Base-by-base conservation (phyloP, 192 early-diverging fungal genomes). In the Tieghemiomyces parasiticus region DNA sequence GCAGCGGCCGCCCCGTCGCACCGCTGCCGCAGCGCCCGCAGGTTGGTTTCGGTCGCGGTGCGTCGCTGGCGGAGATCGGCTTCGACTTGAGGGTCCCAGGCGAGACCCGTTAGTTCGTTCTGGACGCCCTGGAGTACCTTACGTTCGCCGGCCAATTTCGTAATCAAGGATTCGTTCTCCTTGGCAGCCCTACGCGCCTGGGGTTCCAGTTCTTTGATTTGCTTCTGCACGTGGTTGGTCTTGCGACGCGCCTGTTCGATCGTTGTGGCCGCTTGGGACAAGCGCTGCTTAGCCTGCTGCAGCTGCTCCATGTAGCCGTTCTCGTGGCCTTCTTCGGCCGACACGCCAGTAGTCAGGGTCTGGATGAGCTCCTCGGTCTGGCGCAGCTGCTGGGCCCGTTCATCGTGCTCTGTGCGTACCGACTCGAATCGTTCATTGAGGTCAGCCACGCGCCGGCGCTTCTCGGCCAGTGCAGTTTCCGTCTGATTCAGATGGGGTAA, bases 271-370 rank as follows among this genome's bases (percentile, higher is more conserved):
- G 87, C 79, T 26, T 82, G 69, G 25, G 70, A 76, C 9, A 75
- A 79, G 16, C 71, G 74, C 44, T 77, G 81, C 61, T 85, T 87
- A 30, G 81, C 83, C 48, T 78, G 81, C 67, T 89, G 81, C n/a
- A 99, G 71, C 64, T 97, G 95, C 71, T 95, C 88, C 84, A 92
- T 85, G 60, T 95, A 99, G 1, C 95, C 92, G 63, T 86, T 90
- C 60, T 99, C 90, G 59, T 92, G 83, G 6, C 93, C 92, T 65
- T 93, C 90, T 48, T 84, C 81, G 2, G 91, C 81, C 19, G 93
- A 78, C 31, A 99, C 70, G 26, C 96, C 96, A 0, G 93, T 99
- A 1, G 91, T 89, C 28, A 99, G 77, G 4, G 92, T 93, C 65
- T 92, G 88, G 19, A 99, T 67, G 31, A 99, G 75, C 60, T 95